These are phyloP conservation scores for Achaetomium macrosporum DNA, from an alignment of 2,329 filamentous ascomycete genomes.

Conservation along the genomic window DNA sequence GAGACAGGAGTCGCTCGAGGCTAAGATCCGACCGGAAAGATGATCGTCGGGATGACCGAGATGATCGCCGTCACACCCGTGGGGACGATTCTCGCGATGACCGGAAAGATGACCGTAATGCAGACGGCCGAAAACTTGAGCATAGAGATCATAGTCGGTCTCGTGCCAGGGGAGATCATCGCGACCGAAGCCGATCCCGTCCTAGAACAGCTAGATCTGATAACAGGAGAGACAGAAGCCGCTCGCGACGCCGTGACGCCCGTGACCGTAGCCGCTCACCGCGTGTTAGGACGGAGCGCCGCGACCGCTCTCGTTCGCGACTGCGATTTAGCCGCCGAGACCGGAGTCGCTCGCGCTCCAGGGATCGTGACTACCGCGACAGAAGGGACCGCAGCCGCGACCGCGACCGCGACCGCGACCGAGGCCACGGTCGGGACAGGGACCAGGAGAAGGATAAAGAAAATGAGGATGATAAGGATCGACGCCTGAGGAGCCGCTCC, in stretches of 20 bases:
- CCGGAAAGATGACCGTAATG: conserved; percentile 27
- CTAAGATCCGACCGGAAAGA: neutral
- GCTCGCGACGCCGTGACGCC: conserved; percentile 23
- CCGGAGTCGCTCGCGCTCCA: conserved; percentile 34
- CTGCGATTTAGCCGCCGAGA: conserved; percentile 26
- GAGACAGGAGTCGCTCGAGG: conserved; percentile 24
- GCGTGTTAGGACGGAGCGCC: conserved; percentile 23
- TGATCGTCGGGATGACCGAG: conserved; percentile 17
- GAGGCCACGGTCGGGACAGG: conserved; percentile 8
- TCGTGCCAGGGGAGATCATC: conserved; percentile 24
- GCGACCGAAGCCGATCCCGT: conserved; percentile 27
- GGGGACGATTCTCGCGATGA: conserved; percentile 17
- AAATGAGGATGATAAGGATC: conserved; percentile 19
- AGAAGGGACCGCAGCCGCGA: conserved; percentile 25
- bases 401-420: conserved; percentile 10
- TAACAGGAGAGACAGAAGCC: conserved; percentile 22
- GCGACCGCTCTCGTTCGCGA: conserved; percentile 29
- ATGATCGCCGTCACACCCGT: conserved; percentile 13
- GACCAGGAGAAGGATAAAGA: conserved; percentile 19
- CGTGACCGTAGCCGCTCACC: conserved; percentile 28
- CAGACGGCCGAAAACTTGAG: conserved; percentile 23
- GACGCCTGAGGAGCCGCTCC: conserved; percentile 39
- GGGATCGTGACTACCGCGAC: conserved; percentile 25
- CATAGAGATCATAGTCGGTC: conserved; percentile 24
- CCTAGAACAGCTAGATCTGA: conserved; percentile 27